Percentiles rank a stretch among this genome's conserved stretches.
Evolutionary conservation across 257 asterid species (phyloP).

Genomic region (Fraxinus excelsior): DNA sequence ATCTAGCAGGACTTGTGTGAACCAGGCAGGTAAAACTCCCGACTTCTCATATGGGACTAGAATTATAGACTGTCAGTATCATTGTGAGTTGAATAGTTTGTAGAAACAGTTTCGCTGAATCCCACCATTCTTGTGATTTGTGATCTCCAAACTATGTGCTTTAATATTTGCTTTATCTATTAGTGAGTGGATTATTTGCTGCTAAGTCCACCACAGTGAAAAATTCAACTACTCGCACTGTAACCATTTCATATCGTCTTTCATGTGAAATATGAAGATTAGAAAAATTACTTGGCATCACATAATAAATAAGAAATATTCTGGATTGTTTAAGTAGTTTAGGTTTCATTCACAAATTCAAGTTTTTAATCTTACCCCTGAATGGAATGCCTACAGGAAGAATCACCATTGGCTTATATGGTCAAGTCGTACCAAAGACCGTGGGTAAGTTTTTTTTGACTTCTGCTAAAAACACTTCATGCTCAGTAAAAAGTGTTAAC

Average conservation of each 20-base stretch:
- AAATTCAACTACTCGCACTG: background rate
- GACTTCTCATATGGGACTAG: too few relatives aligned
- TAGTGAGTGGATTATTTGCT: background rate
- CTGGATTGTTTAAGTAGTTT: background rate
- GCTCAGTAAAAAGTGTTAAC: background rate
- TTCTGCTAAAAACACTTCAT: slow-evolving; percentile 18
- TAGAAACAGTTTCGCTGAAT: background rate
- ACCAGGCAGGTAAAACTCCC: too few relatives aligned
- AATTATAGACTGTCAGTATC: background rate
- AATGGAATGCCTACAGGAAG: slow-evolving; percentile 61
- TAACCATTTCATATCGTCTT: background rate
- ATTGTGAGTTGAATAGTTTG: background rate
- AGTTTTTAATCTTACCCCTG: slow-evolving; percentile 21
- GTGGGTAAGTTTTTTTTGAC: slow-evolving; percentile 57
- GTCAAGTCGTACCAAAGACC: slow-evolving; percentile 92
- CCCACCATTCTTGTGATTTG: background rate
- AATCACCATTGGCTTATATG: slow-evolving; percentile 85
- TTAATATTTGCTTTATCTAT: background rate
- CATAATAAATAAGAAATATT: background rate
- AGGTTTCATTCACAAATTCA: background rate
- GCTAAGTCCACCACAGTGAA: background rate
- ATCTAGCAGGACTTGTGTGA: too few relatives aligned
- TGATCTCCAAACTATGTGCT: background rate
- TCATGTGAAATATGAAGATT: background rate
- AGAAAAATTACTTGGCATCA: background rate